A percentile compares a stretch with the other conserved stretches of the same genome.
Evolutionary conservation across 768 basidiomycete genomes (phyloP).

Genomic region (Tylopilus balloui): DNA sequence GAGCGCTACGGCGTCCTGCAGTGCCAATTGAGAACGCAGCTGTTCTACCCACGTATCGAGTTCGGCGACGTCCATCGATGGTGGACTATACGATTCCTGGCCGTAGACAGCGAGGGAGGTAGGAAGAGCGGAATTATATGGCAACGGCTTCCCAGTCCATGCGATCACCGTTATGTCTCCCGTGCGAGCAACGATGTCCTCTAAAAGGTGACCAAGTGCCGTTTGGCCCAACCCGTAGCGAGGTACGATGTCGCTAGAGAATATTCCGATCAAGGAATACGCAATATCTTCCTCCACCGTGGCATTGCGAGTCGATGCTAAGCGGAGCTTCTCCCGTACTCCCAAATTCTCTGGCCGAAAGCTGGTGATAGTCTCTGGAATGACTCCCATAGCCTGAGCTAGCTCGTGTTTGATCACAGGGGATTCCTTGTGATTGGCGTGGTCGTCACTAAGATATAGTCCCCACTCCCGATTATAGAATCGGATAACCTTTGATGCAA

Average conservation of each 20-base stretch:
- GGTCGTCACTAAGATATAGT: constrained; percentile 3
- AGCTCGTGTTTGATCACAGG: constrained; percentile 13
- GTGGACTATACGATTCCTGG: neutral
- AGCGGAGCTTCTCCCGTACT: constrained; percentile 7
- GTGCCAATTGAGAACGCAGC: neutral
- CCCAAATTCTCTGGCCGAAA: constrained; percentile 4
- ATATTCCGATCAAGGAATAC: constrained; percentile 11
- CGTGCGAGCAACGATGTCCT: constrained; percentile 3
- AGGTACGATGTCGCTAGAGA: constrained; percentile 5
- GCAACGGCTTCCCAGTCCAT: constrained; percentile 6
- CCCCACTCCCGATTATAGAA: constrained; percentile 11
- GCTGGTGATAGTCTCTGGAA: neutral
- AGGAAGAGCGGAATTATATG: constrained; percentile 9
- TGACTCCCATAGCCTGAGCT: constrained; percentile 3
- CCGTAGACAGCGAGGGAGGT: constrained; percentile 5
- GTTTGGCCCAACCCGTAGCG: constrained; percentile 3
- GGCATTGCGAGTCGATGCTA: constrained; percentile 6
- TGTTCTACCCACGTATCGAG: neutral
- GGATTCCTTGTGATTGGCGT: constrained; percentile 10
- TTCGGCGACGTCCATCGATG: neutral
- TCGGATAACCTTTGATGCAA: constrained; percentile 7
- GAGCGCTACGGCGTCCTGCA: neutral
- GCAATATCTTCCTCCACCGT: constrained; percentile 5
- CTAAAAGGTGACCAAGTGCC: constrained; percentile 7
- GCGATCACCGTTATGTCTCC: constrained; percentile 8